Evolutionary conservation across 768 basidiomycete genomes (phyloP).

Genomic region (Trametes meyenii): DNA sequence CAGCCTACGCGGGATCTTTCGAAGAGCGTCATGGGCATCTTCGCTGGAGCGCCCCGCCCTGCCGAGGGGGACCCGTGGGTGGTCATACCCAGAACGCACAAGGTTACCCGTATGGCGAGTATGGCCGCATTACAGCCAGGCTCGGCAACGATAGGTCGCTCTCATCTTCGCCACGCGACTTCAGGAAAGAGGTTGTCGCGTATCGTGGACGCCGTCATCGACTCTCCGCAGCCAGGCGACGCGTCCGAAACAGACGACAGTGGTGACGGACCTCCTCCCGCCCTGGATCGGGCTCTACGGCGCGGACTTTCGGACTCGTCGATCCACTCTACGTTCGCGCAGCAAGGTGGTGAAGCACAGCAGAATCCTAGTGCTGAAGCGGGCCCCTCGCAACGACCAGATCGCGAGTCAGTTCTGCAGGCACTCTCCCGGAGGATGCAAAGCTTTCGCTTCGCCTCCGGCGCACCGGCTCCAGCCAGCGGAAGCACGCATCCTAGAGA

Average conservation of each 20-base stretch:
- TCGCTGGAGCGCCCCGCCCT: conserved; percentile 79
- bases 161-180: conserved; percentile 29
- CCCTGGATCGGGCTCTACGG: conserved; percentile 68
- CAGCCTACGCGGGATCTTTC: conserved; percentile 25
- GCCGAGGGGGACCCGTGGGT: conserved; percentile 70
- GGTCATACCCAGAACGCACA: conserved; percentile 48
- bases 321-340: conserved; percentile 82
- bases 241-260: conserved; percentile 38
- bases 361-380: not conserved
- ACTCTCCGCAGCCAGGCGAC: conserved; percentile 44
- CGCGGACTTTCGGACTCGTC: conserved; percentile 92
- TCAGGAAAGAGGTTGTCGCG: conserved; percentile 51
- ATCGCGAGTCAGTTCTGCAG: conserved; percentile 36
- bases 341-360: conserved; percentile 45
- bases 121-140: conserved; percentile 8
- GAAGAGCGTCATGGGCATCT: conserved; percentile 76
- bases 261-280: conserved; percentile 35
- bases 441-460: conserved; percentile 33
- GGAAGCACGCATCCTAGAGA: conserved; percentile 4
- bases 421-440: conserved; percentile 37
- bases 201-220: conserved; percentile 79
- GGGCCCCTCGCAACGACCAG: conserved; percentile 7
- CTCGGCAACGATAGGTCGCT: conserved; percentile 28
- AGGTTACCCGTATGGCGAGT: not conserved
- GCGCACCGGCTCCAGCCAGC: conserved; percentile 32